phyloP scores from a whole-genome alignment of 179 eudicot species.

The Spinacia oleracea region DNA sequence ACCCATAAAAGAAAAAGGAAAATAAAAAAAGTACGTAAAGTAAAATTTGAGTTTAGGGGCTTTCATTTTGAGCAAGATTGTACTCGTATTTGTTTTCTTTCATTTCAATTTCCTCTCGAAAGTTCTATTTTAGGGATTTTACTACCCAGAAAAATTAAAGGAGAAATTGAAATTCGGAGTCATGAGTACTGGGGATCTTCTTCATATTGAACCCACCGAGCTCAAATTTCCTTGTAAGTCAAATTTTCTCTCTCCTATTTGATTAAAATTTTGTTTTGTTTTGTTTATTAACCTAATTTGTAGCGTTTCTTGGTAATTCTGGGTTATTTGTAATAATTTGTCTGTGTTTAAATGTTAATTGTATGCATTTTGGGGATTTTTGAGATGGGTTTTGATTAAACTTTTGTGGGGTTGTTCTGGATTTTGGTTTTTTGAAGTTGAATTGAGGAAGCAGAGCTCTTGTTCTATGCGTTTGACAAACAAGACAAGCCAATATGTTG shows the following conservation, averaged over 20 bases:
- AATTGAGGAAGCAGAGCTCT: constrained; percentile 78
- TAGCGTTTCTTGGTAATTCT: constrained; percentile 9
- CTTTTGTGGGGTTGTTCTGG: constrained; percentile 28
- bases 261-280: too few relatives aligned
- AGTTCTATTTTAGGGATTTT: not conserved
- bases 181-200: constrained; percentile 76
- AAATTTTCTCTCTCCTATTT: not conserved
- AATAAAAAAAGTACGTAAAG: not conserved
- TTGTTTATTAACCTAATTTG: constrained; percentile 1
- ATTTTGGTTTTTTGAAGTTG: constrained; percentile 47
- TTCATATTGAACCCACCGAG: constrained; percentile 70
- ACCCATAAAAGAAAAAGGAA: not conserved
- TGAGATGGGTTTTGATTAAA: constrained; percentile 21
- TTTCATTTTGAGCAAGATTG: constrained; percentile 4
- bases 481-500: constrained; percentile 66
- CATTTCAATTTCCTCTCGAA: constrained; percentile 3
- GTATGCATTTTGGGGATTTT: constrained; percentile 2
- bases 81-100: not conserved
- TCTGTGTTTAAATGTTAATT: constrained; percentile 2
- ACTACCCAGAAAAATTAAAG: not conserved
- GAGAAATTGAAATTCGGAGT: constrained; percentile 21
- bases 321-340: not conserved
- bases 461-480: constrained; percentile 71
- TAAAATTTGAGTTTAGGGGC: not conserved
- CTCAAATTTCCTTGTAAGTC: constrained; percentile 75